These are phyloP conservation scores for Monosporozyma unispora DNA, from an alignment of 805 yeast genomes.

Conservation along the genomic window DNA sequence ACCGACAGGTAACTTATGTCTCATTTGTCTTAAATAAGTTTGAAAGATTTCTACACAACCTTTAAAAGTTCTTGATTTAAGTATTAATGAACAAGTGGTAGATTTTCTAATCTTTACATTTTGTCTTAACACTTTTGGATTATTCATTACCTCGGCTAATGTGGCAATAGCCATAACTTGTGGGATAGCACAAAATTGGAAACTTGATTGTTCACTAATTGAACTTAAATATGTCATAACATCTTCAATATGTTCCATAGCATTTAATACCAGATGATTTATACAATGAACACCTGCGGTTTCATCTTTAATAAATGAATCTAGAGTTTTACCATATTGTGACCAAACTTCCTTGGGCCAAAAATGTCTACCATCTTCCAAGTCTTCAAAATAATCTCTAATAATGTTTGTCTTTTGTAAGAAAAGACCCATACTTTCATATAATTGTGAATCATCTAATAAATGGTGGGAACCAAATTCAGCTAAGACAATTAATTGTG, in stretches of 20 bases:
- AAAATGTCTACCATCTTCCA: slow-evolving; percentile 84
- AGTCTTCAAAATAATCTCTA: slow-evolving; percentile 88
- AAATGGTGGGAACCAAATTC: slow-evolving; percentile 51
- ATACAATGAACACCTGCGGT: slow-evolving; percentile 63
- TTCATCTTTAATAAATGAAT: slow-evolving; percentile 46
- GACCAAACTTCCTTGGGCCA: slow-evolving; percentile 96
- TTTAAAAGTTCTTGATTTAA: slow-evolving; percentile 62
- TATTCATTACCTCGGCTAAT: slow-evolving; percentile 73
- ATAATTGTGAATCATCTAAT: slow-evolving; percentile 42
- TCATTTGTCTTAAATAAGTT: slow-evolving; percentile 63
- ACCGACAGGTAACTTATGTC: slow-evolving; percentile 63
- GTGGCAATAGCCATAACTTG: slow-evolving; percentile 99
- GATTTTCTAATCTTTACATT: slow-evolving; percentile 90
- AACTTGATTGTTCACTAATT: slow-evolving; percentile 71
- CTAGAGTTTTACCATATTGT: slow-evolving; percentile 55
- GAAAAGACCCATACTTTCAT: slow-evolving; percentile 88
- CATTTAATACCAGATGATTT: slow-evolving; percentile 70
- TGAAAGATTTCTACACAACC: slow-evolving; percentile 74
- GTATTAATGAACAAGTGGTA: slow-evolving; percentile 66
- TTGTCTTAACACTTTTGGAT: slow-evolving; percentile 56
- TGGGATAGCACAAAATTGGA: slow-evolving; percentile 93
- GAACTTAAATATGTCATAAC: slow-evolving; percentile 66
- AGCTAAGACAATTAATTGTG: slow-evolving; percentile 72
- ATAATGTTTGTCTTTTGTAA: slow-evolving; percentile 94
- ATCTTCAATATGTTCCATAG: slow-evolving; percentile 69